Conservation (phyloP, 345 rosid species). For the Abelmoschus esculentus region DNA sequence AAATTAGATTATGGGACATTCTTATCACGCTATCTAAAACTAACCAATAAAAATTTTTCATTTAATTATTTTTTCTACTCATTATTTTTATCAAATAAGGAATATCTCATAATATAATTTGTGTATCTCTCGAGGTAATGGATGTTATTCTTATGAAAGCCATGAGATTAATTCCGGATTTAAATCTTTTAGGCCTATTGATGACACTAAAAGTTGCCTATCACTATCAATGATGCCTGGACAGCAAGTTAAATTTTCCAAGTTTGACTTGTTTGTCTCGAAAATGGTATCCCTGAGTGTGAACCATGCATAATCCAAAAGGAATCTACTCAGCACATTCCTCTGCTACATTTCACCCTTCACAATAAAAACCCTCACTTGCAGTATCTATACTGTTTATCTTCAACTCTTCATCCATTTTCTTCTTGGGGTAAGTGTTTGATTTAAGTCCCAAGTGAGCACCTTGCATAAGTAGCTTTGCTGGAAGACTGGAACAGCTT, state of each 20-base stretch:
- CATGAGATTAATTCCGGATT: too few relatives aligned
- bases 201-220: neutral
- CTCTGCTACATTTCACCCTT: neutral
- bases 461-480: neutral
- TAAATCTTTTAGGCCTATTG: too few relatives aligned
- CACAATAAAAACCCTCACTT: neutral
- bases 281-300: neutral
- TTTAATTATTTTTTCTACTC: too few relatives aligned
- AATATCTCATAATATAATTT: too few relatives aligned
- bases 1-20: too few relatives aligned
- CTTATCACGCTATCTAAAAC: too few relatives aligned
- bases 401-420: neutral
- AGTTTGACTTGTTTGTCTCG: neutral
- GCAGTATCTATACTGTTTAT: neutral
- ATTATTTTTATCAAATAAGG: too few relatives aligned
- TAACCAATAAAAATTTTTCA: too few relatives aligned
- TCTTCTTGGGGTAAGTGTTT: neutral
- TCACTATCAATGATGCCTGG: neutral
- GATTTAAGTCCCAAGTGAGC: neutral
- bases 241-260: neutral
- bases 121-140: too few relatives aligned
- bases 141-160: too few relatives aligned
- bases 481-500: neutral
- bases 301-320: neutral
- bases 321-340: conserved; percentile 12